Conservation (phyloP, 352 stramenopile genomes). For the Phytophthora capsici region DNA sequence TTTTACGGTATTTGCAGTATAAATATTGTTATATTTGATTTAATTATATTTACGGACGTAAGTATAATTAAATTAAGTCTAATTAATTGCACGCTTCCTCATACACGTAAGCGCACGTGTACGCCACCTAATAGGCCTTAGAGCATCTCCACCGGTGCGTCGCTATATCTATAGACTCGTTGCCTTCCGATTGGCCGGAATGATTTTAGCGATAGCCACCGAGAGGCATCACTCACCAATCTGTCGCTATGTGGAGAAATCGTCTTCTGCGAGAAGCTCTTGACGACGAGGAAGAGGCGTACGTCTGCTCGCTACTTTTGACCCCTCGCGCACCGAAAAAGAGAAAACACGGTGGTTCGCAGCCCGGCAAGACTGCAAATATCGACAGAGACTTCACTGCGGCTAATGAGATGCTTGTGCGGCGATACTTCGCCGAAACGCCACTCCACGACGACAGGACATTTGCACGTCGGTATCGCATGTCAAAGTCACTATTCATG, state of each 20-base stretch:
- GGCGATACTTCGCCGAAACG: neutral
- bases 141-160: too few species aligned
- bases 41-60: too few species aligned
- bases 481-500: neutral
- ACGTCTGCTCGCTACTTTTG: neutral
- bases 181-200: too few species aligned
- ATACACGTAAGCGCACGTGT: too few species aligned
- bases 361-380: neutral
- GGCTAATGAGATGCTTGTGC: neutral
- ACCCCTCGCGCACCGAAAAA: neutral
- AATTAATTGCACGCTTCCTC: too few species aligned
- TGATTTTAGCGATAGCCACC: too few species aligned
- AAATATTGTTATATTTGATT: too few species aligned
- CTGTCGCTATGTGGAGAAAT: neutral
- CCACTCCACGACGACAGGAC: conserved; percentile 9
- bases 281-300: neutral
- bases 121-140: too few species aligned
- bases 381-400: neutral
- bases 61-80: too few species aligned
- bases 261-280: neutral
- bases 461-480: conserved; percentile 19
- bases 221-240: neutral
- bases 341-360: neutral
- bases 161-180: too few species aligned
- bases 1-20: too few species aligned